phyloP scores from a whole-genome alignment of 2,329 filamentous ascomycete genomes.

The Colletotrichum abscissum region DNA sequence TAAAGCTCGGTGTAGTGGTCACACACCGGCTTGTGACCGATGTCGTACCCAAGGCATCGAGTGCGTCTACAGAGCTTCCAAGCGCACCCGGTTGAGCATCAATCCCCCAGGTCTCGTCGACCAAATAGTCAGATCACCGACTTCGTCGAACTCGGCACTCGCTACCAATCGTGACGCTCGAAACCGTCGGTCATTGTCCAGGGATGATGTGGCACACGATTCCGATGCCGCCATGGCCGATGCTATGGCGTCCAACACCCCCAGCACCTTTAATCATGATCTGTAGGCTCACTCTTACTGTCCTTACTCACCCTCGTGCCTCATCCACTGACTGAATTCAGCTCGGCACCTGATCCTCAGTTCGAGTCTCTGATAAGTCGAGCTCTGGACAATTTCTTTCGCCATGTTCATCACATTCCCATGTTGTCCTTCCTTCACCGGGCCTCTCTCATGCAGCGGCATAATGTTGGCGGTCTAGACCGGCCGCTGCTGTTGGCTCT shows the following conservation, averaged over 20 bases:
- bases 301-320: neutral
- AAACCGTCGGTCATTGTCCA: conserved; percentile 21
- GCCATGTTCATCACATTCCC: conserved; percentile 68
- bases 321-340: conserved; percentile 29
- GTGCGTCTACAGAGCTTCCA: conserved; percentile 65
- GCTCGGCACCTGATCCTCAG: conserved; percentile 52
- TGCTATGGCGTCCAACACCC: conserved; percentile 45
- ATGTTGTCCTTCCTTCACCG: conserved; percentile 70
- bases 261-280: conserved; percentile 47
- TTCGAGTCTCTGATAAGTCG: conserved; percentile 62
- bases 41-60: conserved; percentile 64
- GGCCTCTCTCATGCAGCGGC: conserved; percentile 69
- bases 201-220: conserved; percentile 26
- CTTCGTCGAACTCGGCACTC: conserved; percentile 16
- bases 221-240: conserved; percentile 39
- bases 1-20: conserved; percentile 69
- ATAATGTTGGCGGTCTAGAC: conserved; percentile 67
- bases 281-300: conserved; percentile 42
- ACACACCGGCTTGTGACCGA: conserved; percentile 64
- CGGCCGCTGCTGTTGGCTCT: conserved; percentile 64
- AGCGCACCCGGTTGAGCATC: conserved; percentile 44
- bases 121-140: conserved; percentile 19
- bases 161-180: conserved; percentile 17
- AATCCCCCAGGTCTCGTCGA: conserved; percentile 20
- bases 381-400: conserved; percentile 68